A percentile compares a stretch with the other conserved stretches of the same genome.
Conservation (phyloP, 495 filamentous ascomycete species). For the Penicillium lagena region DNA sequence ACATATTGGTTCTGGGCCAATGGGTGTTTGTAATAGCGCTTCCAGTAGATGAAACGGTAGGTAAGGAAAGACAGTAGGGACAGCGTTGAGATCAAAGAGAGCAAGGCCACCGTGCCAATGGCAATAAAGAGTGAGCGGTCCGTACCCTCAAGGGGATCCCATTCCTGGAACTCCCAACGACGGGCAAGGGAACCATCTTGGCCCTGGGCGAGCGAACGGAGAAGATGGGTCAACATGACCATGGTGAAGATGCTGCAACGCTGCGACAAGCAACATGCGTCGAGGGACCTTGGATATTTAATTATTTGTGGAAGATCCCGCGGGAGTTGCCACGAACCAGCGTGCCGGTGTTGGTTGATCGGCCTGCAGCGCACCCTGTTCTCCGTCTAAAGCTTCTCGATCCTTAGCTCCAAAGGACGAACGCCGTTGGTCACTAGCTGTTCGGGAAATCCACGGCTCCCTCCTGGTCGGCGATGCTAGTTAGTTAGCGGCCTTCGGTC, state of each 20-base stretch:
- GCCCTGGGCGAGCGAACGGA: constrained; percentile 9
- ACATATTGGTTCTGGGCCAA: constrained; percentile 60
- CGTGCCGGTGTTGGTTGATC: too few relatives aligned
- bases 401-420: too few relatives aligned
- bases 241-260: not conserved
- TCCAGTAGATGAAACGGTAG: constrained; percentile 52
- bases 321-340: too few relatives aligned
- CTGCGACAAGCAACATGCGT: too few relatives aligned
- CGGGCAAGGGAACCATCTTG: constrained; percentile 8
- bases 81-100: constrained; percentile 50
- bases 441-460: too few relatives aligned
- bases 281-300: too few relatives aligned
- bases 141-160: constrained; percentile 10
- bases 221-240: constrained; percentile 9
- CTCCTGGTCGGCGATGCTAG: too few relatives aligned
- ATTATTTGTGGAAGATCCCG: too few relatives aligned
- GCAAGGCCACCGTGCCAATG: constrained; percentile 48
- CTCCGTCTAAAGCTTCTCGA: too few relatives aligned
- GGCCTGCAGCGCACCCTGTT: too few relatives aligned
- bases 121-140: constrained; percentile 42
- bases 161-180: constrained; percentile 17
- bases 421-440: too few relatives aligned
- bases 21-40: constrained; percentile 35
- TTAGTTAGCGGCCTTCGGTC: too few relatives aligned
- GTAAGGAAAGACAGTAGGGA: constrained; percentile 48